Evolutionary conservation across 176 grass and related monocot species (phyloP).

Genomic region (Melocanna baccifera): DNA sequence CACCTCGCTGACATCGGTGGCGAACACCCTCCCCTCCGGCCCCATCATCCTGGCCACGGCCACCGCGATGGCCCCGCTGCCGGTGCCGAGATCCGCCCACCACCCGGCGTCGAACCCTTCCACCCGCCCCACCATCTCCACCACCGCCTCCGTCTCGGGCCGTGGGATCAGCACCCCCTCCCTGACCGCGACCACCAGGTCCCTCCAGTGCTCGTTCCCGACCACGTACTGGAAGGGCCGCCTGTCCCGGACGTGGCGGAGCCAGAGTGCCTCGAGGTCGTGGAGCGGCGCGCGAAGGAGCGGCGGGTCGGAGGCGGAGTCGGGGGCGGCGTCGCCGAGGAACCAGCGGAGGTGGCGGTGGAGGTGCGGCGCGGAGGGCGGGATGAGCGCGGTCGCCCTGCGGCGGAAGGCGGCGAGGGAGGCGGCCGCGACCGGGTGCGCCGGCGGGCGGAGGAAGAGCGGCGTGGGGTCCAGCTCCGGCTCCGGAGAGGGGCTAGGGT

Average conservation of each 20-base stretch:
- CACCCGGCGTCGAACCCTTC: constrained; percentile 50
- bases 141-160: constrained; percentile 80
- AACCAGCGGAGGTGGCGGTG: constrained; percentile 83
- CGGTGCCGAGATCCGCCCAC: constrained; percentile 86
- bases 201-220: constrained; percentile 92
- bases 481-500: neutral
- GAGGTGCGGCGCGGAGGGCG: constrained; percentile 49
- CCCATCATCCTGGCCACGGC: constrained; percentile 67
- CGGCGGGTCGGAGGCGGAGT: neutral
- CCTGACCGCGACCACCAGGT: constrained; percentile 58
- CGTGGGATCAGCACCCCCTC: constrained; percentile 89
- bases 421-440: constrained; percentile 20
- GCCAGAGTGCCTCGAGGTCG: constrained; percentile 63
- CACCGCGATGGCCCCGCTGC: constrained; percentile 74
- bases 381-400: constrained; percentile 42
- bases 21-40: constrained; percentile 49
- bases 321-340: constrained; percentile 46
- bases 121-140: constrained; percentile 47
- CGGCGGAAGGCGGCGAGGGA: constrained; percentile 56
- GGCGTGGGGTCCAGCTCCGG: constrained; percentile 19
- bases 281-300: constrained; percentile 53
- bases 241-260: constrained; percentile 35
- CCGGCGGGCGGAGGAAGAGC: constrained; percentile 75
- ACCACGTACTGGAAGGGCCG: constrained; percentile 92
- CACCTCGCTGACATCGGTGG: constrained; percentile 64